Conservation (phyloP, 164 flowering plant species). For the Vitis vinifera region DNA sequence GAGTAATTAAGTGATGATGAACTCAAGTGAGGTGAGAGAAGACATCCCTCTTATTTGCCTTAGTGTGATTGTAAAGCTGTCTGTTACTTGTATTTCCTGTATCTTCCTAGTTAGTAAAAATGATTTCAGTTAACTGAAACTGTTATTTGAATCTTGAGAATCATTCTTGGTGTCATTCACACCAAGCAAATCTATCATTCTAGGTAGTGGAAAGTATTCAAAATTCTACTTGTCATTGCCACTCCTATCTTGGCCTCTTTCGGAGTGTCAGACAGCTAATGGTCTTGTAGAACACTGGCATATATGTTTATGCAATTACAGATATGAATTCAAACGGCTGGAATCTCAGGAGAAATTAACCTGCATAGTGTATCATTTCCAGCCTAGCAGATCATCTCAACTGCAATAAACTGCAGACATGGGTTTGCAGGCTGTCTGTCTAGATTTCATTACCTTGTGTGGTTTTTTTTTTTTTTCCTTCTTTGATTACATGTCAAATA, state of each 20-base stretch:
- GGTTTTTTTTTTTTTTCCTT: background rate
- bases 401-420: background rate
- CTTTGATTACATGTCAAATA: background rate
- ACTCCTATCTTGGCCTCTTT: background rate
- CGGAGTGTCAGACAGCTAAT: background rate
- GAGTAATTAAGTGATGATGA: slow-evolving; percentile 11
- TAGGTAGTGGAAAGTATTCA: background rate
- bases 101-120: background rate
- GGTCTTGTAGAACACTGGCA: background rate
- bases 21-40: background rate
- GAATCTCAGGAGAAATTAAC: too few species aligned
- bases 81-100: slow-evolving; percentile 1
- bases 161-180: background rate
- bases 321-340: too few species aligned
- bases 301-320: background rate
- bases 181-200: background rate
- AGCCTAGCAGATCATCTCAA: background rate
- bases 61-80: slow-evolving; percentile 17
- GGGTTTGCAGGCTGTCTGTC: background rate
- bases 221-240: background rate
- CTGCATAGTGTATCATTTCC: too few species aligned
- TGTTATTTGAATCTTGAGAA: slow-evolving; percentile 1
- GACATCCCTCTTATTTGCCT: slow-evolving; percentile 1
- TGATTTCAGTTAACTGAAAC: background rate
- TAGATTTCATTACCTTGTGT: background rate